phyloP scores from a whole-genome alignment of 2,329 filamentous ascomycete species.

The Aspergillus arachidicola region DNA sequence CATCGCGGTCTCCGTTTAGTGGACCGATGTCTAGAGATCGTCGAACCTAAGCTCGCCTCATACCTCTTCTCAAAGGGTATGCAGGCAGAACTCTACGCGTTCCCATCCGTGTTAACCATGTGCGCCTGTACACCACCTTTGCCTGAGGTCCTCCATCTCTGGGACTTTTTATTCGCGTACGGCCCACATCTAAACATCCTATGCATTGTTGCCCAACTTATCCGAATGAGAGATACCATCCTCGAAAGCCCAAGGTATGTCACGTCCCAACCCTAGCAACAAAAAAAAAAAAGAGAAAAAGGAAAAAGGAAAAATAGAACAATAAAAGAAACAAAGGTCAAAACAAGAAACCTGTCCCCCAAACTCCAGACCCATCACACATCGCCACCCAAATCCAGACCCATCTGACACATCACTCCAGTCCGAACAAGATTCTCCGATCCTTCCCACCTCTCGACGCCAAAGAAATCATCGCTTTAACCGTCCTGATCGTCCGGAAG shows the following conservation, averaged over 20 bases:
- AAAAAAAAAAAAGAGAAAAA: background rate
- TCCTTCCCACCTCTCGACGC: constrained; percentile 84
- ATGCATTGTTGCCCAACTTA: constrained; percentile 93
- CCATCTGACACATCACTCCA: constrained; percentile 42
- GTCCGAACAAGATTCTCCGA: constrained; percentile 88
- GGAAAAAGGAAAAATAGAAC: background rate
- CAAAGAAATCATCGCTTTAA: constrained; percentile 79
- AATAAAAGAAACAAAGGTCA: background rate
- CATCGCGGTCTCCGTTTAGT: constrained; percentile 89
- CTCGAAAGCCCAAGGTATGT: constrained; percentile 77
- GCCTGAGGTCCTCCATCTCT: constrained; percentile 87
- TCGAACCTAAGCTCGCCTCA: constrained; percentile 82
- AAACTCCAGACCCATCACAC: background rate
- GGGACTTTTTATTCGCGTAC: constrained; percentile 97
- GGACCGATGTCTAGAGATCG: constrained; percentile 86
- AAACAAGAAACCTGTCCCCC: background rate
- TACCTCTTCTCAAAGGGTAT: constrained; percentile 86
- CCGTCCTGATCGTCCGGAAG: constrained; percentile 83
- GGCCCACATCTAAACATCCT: constrained; percentile 92
- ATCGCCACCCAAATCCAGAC: background rate
- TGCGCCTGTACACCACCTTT: constrained; percentile 95
- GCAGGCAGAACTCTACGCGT: constrained; percentile 92
- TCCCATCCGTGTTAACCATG: constrained; percentile 89
- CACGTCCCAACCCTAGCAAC: background rate
- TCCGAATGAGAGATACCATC: constrained; percentile 83